Evolutionary conservation across 2,329 filamentous ascomycete genomes (phyloP).

Genomic region (Berkeleyomyces rouxiae): DNA sequence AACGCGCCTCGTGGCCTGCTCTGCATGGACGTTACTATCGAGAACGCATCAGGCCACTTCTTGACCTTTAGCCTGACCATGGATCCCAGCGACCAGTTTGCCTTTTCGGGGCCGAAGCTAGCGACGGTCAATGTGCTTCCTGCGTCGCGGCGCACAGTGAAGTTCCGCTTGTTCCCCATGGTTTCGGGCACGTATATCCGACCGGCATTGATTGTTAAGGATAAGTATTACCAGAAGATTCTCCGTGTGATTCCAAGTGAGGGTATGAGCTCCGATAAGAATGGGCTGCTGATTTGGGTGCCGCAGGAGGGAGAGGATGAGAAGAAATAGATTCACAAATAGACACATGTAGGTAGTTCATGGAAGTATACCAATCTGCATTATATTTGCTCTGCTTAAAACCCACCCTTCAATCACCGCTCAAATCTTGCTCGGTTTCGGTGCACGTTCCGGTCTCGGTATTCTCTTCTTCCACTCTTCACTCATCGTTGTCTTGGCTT

Average conservation of each 20-base stretch:
- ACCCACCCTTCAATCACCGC: neutral
- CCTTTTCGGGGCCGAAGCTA: slow-evolving; percentile 77
- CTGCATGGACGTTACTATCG: slow-evolving; percentile 47
- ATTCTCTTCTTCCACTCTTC: slow-evolving; percentile 12
- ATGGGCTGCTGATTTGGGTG: slow-evolving; percentile 47
- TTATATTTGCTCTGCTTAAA: neutral
- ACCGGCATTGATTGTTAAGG: slow-evolving; percentile 61
- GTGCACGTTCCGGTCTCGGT: slow-evolving; percentile 2
- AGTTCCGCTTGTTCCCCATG: slow-evolving; percentile 58
- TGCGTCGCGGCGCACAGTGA: slow-evolving; percentile 55
- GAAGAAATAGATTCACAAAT: slow-evolving; percentile 12
- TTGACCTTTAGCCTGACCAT: slow-evolving; percentile 82
- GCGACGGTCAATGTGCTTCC: slow-evolving; percentile 68
- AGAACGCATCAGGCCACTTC: slow-evolving; percentile 90
- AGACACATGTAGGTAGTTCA: neutral
- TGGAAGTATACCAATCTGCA: neutral
- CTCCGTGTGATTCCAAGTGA: slow-evolving; percentile 66
- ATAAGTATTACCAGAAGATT: slow-evolving; percentile 87
- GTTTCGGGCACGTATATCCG: slow-evolving; percentile 49
- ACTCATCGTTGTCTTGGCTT: slow-evolving; percentile 40
- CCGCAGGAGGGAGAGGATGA: slow-evolving; percentile 22
- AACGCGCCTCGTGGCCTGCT: slow-evolving; percentile 23
- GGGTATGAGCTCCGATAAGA: slow-evolving; percentile 49
- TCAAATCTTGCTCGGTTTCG: slow-evolving; percentile 2
- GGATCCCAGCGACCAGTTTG: slow-evolving; percentile 85